Percentiles rank a stretch among this genome's conserved stretches.
These are phyloP conservation scores for Corynascus novoguineensis DNA, from an alignment of 495 filamentous ascomycete species.

Conservation along the genomic window DNA sequence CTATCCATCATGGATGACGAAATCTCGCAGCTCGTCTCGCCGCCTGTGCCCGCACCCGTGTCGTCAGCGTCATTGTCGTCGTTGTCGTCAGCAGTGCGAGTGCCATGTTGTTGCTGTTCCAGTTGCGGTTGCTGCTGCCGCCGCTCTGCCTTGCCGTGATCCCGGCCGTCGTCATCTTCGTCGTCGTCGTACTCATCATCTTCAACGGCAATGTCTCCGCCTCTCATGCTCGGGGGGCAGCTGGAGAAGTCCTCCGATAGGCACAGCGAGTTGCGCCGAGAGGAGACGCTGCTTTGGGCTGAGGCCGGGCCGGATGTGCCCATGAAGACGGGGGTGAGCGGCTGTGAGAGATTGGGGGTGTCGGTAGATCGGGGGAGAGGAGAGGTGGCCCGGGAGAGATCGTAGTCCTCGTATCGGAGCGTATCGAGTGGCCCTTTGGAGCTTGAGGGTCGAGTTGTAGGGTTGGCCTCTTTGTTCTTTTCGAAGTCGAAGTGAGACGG, in stretches of 20 bases:
- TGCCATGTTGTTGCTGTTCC: too few relatives aligned
- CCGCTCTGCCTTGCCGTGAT: too few relatives aligned
- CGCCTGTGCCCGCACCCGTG: background rate
- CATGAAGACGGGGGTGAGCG: conserved; percentile 52
- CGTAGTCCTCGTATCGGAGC: background rate
- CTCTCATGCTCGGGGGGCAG: conserved; percentile 34
- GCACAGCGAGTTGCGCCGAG: conserved; percentile 51
- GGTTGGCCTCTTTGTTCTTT: background rate
- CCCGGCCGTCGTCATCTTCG: too few relatives aligned
- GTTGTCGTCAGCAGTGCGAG: too few relatives aligned
- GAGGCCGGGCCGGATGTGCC: conserved; percentile 48
- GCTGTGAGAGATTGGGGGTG: conserved; percentile 32
- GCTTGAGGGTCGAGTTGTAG: conserved; percentile 4
- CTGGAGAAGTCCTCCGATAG: conserved; percentile 48
- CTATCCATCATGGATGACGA: conserved; percentile 37
- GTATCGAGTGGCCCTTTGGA: conserved; percentile 1
- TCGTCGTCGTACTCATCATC: conserved; percentile 39
- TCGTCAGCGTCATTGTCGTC: conserved; percentile 24
- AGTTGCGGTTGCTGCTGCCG: too few relatives aligned
- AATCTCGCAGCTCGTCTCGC: conserved; percentile 3
- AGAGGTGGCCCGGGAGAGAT: background rate
- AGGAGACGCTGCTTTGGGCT: conserved; percentile 42
- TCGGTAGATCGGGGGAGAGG: conserved; percentile 10
- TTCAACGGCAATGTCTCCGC: conserved; percentile 10
- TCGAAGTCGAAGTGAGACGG: conserved; percentile 11